Conservation (phyloP, 2,329 filamentous ascomycete species). For the Xylaria sp. region DNA sequence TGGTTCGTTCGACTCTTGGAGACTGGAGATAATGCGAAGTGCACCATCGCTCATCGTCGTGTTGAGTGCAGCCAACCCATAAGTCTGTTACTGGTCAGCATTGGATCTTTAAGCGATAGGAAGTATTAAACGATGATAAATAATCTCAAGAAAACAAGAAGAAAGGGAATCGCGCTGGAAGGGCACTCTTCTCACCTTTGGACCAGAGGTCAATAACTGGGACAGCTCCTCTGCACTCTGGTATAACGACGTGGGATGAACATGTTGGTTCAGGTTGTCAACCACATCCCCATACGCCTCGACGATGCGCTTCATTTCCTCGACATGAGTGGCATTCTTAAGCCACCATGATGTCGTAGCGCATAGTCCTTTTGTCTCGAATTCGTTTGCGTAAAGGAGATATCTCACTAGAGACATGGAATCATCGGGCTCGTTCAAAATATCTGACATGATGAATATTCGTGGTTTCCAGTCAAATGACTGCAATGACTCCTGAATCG, state of each 20-base stretch:
- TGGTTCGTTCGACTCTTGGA: constrained; percentile 43
- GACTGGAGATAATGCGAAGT: constrained; percentile 40
- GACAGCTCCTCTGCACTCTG: too few species aligned
- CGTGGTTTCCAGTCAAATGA: too few species aligned
- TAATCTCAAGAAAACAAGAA: too few species aligned
- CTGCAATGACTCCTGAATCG: too few species aligned
- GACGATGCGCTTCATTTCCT: background rate
- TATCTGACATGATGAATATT: too few species aligned
- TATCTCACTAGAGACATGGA: background rate
- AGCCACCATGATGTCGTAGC: background rate
- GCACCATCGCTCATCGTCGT: constrained; percentile 47
- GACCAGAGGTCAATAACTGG: too few species aligned
- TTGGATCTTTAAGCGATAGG: too few species aligned
- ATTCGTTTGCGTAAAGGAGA: background rate
- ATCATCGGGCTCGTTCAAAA: background rate
- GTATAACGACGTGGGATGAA: too few species aligned
- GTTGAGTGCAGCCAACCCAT: constrained; percentile 29
- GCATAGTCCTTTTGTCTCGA: background rate
- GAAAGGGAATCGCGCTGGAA: too few species aligned
- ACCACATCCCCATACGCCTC: background rate
- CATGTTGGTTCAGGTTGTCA: background rate
- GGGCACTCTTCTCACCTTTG: too few species aligned
- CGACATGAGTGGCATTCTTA: background rate
- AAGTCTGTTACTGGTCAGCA: too few species aligned
- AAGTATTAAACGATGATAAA: too few species aligned